Base-by-base conservation (phyloP, 1,139 yeast species). In the Fermentozyma sake region DNA sequence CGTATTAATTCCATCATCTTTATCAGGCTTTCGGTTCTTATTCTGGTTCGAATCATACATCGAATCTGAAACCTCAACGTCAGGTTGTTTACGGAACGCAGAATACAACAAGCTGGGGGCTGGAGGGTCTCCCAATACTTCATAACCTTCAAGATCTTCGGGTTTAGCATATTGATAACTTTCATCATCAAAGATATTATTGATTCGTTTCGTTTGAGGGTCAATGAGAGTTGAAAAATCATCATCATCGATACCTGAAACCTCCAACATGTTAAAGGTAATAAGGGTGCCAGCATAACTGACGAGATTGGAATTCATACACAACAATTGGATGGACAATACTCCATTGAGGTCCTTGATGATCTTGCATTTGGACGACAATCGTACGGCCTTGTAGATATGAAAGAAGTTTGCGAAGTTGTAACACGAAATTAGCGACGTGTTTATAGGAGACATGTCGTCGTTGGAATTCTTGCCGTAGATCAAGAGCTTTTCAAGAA, bases 281-380 rank as follows among this genome's bases (percentile, higher is more conserved):
- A 80, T 68, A 18, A 79, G 65, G 1, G 82, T 75, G 2, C 85
- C 86, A 2, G 74, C 61, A 39, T 73, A 74, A 29, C 39, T 46
- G 3, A 51, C 39, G n/a, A 48, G 32, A n/a, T 43, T 45, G 7
- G 43, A 33, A 37, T 57, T 62, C 30, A 54, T 61, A 36, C 71
- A 55, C 9, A 69, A 49, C 22, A 73, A 46, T 30, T 70, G 72
- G 8, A 73, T 44, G 3, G 74, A 62, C 3, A 76, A 58, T 2
- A 78, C 52, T 0, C 84, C 84, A 35, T 62, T 59, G 10, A 53
- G 41, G 48, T 79, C 89, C 48, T 72, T 73, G 34, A 78, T 51
- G 7, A 81, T 58, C 40, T 79, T 73, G 34, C 82, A 75, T 35
- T 76, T 72, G 25, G 72, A 61, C 0, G 86, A 76, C 8, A 76